These are phyloP conservation scores for Akanthomyces uredinophilus DNA, from an alignment of 2,329 filamentous ascomycete species.

Conservation along the genomic window DNA sequence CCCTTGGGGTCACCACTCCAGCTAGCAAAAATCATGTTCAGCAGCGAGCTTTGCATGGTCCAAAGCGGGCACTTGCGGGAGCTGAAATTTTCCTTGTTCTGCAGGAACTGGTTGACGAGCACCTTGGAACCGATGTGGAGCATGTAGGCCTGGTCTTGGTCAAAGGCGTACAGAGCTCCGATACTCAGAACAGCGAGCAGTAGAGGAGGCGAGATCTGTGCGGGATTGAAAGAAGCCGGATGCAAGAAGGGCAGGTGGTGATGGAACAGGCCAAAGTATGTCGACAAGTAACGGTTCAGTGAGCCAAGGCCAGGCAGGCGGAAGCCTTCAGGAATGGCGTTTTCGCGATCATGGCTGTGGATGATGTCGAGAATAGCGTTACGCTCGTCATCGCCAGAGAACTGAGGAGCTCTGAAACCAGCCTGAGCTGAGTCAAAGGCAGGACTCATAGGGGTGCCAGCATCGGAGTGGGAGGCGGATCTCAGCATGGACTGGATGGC, in stretches of 20 bases:
- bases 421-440: conserved; percentile 67
- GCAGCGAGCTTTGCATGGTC: conserved; percentile 94
- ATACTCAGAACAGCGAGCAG: conserved; percentile 90
- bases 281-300: conserved; percentile 87
- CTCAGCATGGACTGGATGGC: conserved; percentile 68
- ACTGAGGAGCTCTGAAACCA: conserved; percentile 68
- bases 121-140: conserved; percentile 97
- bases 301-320: conserved; percentile 74
- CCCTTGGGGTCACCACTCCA: conserved; percentile 98
- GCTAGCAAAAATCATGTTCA: conserved; percentile 99
- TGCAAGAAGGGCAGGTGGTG: conserved; percentile 95
- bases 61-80: conserved; percentile 94
- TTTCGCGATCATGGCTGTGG: conserved; percentile 71
- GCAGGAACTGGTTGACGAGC: conserved; percentile 91
- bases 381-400: conserved; percentile 79
- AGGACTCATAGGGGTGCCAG: conserved; percentile 69
- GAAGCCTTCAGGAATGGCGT: conserved; percentile 82
- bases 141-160: conserved; percentile 95
- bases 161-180: conserved; percentile 92
- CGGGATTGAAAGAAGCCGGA: conserved; percentile 81
- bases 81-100: conserved; percentile 98
- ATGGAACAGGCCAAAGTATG: conserved; percentile 96
- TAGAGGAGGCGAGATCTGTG: conserved; percentile 72
- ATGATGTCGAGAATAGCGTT: conserved; percentile 83
- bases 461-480: conserved; percentile 63